Evolutionary conservation across 2,329 filamentous ascomycete species (phyloP).

Genomic region (Pestalotiopsis sp.): DNA sequence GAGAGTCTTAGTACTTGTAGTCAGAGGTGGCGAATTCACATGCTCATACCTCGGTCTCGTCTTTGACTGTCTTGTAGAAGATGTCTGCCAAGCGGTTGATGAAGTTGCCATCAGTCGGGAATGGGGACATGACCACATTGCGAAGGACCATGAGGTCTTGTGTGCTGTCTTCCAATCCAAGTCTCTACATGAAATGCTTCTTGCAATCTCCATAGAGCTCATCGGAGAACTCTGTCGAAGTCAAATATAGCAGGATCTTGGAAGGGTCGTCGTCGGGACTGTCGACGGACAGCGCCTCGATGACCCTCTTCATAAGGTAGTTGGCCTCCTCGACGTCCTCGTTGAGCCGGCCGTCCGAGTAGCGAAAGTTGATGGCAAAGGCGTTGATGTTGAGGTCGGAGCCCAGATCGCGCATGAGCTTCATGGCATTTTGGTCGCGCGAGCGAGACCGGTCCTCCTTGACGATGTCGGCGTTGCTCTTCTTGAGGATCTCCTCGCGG

Average conservation of each 20-base stretch:
- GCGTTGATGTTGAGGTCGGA: constrained; percentile 49
- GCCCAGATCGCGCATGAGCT: constrained; percentile 39
- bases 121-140: constrained; percentile 50
- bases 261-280: constrained; percentile 37
- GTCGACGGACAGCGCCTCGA: constrained; percentile 42
- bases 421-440: constrained; percentile 32
- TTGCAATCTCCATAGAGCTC: constrained; percentile 42
- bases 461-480: constrained; percentile 36
- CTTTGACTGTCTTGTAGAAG: constrained; percentile 30
- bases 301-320: constrained; percentile 45
- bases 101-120: constrained; percentile 39
- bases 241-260: constrained; percentile 42
- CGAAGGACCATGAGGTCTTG: constrained; percentile 43
- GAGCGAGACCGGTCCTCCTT: constrained; percentile 25
- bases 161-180: constrained; percentile 32
- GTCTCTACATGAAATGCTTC: constrained; percentile 39
- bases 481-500: constrained; percentile 35
- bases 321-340: constrained; percentile 47
- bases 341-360: constrained; percentile 38
- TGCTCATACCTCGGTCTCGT: constrained; percentile 24
- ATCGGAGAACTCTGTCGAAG: constrained; percentile 41
- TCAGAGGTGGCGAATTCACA: neutral
- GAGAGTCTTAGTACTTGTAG: neutral
- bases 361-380: constrained; percentile 43
- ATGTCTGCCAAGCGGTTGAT: constrained; percentile 34